Evolutionary conservation across 371 early-diverging fungal genomes (phyloP).

Genomic region (Mucor sp.): DNA sequence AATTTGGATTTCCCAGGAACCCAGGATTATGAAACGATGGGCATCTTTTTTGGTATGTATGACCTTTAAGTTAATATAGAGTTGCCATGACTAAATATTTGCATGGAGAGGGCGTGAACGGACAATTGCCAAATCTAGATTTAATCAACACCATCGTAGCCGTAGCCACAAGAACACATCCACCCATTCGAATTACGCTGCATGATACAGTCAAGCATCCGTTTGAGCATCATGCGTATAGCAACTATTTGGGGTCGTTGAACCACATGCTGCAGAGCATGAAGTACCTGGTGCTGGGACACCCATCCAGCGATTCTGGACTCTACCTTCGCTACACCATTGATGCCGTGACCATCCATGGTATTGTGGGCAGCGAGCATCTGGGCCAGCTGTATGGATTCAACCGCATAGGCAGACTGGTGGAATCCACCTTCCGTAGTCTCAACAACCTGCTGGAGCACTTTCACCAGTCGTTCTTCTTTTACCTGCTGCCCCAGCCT

Average conservation of each 20-base stretch:
- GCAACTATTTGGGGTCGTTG: slow-evolving; percentile 46
- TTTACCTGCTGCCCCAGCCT: slow-evolving; percentile 85
- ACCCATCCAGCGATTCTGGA: slow-evolving; percentile 75
- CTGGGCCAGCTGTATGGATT: slow-evolving; percentile 50
- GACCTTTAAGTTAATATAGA: neutral
- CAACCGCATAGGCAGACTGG: slow-evolving; percentile 60
- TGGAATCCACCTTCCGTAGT: slow-evolving; percentile 86
- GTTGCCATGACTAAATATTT: neutral
- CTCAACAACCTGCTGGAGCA: slow-evolving; percentile 93
- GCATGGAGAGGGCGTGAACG: slow-evolving; percentile 83
- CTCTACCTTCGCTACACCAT: slow-evolving; percentile 76
- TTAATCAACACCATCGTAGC: slow-evolving; percentile 76
- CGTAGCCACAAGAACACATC: slow-evolving; percentile 45
- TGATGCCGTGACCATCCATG: slow-evolving; percentile 82
- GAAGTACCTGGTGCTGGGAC: slow-evolving; percentile 71
- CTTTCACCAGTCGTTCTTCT: slow-evolving; percentile 95
- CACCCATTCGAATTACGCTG: slow-evolving; percentile 54
- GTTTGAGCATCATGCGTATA: slow-evolving; percentile 18
- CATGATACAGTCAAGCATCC: slow-evolving; percentile 32
- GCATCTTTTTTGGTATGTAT: slow-evolving; percentile 70
- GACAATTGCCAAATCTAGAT: slow-evolving; percentile 93
- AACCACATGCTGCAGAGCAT: slow-evolving; percentile 60
- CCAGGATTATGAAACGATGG: slow-evolving; percentile 70
- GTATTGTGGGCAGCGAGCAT: slow-evolving; percentile 43
- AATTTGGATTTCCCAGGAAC: slow-evolving; percentile 84